Conservation (phyloP, 2,329 filamentous ascomycete species). For the Onygenales sp. region DNA sequence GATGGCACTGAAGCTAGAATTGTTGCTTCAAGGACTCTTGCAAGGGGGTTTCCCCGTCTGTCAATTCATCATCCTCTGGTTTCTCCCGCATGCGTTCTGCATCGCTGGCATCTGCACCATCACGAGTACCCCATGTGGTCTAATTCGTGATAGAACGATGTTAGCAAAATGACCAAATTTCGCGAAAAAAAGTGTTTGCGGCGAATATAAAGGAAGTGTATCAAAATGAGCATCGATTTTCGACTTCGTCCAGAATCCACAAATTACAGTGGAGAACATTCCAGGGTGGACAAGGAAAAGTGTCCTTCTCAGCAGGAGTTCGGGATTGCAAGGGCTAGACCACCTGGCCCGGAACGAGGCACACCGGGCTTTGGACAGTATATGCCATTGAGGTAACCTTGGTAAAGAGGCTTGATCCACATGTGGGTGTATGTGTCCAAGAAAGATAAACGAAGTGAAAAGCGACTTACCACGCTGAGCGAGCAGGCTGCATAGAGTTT, state of each 20-base stretch:
- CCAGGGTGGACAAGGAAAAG: constrained; percentile 6
- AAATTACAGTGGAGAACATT: neutral
- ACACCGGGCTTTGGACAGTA: neutral
- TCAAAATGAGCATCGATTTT: neutral
- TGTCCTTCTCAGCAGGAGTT: constrained; percentile 4
- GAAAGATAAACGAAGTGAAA: constrained; percentile 8
- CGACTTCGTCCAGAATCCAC: neutral
- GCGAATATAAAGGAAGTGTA: constrained; percentile 1
- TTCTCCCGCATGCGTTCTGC: constrained; percentile 14
- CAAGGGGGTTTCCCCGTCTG: neutral
- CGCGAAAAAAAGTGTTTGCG: neutral
- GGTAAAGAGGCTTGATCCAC: neutral
- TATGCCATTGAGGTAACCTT: constrained; percentile 16
- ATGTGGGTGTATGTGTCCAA: constrained; percentile 1
- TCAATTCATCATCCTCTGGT: constrained; percentile 32
- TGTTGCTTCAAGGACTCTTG: neutral
- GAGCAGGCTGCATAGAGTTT: constrained; percentile 83
- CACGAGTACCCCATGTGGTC: constrained; percentile 88
- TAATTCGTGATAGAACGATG: constrained; percentile 27
- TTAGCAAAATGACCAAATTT: neutral
- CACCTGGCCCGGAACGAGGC: constrained; percentile 1
- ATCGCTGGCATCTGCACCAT: constrained; percentile 66
- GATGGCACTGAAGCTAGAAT: neutral
- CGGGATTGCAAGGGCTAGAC: constrained; percentile 7
- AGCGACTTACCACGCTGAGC: constrained; percentile 62